These are phyloP conservation scores for Brassica hybrid DNA, from an alignment of 441 rosid species.

Conservation along the genomic window DNA sequence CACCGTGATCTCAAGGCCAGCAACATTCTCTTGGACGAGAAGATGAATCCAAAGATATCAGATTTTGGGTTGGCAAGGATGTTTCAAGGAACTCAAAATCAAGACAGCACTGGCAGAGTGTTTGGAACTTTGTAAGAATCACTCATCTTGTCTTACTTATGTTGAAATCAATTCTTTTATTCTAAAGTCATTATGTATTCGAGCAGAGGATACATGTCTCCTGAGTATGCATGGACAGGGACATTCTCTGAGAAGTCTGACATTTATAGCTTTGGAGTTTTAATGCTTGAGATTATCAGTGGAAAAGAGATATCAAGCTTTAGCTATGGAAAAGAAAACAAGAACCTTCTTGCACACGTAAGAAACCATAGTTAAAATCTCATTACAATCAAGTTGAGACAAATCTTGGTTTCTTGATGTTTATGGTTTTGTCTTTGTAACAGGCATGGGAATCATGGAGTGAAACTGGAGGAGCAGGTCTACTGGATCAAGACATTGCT, in stretches of 20 bases:
- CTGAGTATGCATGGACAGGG: constrained; percentile 32
- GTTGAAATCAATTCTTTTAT: background rate
- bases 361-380: background rate
- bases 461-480: background rate
- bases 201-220: constrained; percentile 37
- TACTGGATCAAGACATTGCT: constrained; percentile 3
- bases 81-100: constrained; percentile 3
- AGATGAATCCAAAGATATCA: constrained; percentile 8
- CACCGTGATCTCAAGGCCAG: background rate
- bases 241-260: constrained; percentile 61
- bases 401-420: background rate
- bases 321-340: background rate
- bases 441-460: constrained; percentile 4
- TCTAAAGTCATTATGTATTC: background rate
- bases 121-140: constrained; percentile 9
- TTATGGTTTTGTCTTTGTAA: background rate
- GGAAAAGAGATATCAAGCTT: constrained; percentile 8
- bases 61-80: constrained; percentile 1
- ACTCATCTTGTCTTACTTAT: background rate
- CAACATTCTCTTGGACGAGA: constrained; percentile 5
- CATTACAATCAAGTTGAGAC: background rate
- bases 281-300: background rate
- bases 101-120: background rate
- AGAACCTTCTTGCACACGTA: constrained; percentile 7
- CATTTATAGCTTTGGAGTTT: constrained; percentile 50